Evolutionary conservation across 345 rosid genomes (phyloP).

Genomic region (Sisymbrium altissimum): DNA sequence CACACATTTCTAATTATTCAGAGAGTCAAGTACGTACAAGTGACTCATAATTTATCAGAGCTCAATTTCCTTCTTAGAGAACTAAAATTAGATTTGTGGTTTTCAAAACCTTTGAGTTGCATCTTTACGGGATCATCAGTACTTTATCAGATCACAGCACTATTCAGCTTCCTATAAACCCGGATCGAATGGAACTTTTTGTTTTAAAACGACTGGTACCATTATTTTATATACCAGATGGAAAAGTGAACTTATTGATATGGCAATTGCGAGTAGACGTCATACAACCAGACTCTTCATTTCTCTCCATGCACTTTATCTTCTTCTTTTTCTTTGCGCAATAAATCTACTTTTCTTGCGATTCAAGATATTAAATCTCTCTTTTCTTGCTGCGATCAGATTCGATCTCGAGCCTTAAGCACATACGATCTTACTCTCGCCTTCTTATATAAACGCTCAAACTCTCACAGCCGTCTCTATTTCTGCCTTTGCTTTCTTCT

Average conservation of each 20-base stretch:
- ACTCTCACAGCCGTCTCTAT: not conserved
- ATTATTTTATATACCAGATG: not conserved
- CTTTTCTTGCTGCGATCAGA: slow-evolving; percentile 27
- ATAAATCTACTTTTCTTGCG: too few relatives aligned
- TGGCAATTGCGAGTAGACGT: not conserved
- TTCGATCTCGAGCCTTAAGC: slow-evolving; percentile 27
- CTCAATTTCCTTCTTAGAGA: not conserved
- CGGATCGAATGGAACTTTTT: not conserved
- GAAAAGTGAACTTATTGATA: not conserved
- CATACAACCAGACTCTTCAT: slow-evolving; percentile 68
- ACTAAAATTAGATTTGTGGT: too few relatives aligned
- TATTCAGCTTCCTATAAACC: too few relatives aligned
- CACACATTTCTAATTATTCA: not conserved
- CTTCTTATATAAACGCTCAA: not conserved
- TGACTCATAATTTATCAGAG: not conserved
- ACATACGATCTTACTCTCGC: not conserved
- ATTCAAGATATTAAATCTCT: not conserved
- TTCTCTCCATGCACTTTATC: slow-evolving; percentile 61
- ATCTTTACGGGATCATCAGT: too few relatives aligned
- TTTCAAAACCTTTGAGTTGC: too few relatives aligned
- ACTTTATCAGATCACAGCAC: too few relatives aligned
- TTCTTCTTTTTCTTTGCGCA: slow-evolving; percentile 38
- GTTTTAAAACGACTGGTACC: not conserved
- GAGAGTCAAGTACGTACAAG: not conserved
- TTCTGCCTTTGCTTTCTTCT: too few relatives aligned